Conservation (phyloP, 2,329 filamentous ascomycete species). For the Xylariaceae sp. region DNA sequence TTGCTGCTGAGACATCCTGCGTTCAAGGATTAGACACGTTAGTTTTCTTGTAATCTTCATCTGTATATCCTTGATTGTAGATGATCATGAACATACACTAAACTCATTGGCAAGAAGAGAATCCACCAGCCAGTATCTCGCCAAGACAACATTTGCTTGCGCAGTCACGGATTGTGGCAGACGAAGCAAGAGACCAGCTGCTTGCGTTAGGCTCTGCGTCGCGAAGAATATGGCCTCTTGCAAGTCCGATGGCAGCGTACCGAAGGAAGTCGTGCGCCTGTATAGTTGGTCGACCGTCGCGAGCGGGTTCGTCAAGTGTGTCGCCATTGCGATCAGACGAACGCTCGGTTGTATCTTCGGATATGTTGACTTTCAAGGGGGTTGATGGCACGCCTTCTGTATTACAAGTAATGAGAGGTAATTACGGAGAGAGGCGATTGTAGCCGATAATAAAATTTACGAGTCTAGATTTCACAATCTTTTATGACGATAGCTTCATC, state of each 20-base stretch:
- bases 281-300: conserved; percentile 69
- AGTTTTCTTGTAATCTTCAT: conserved; percentile 1
- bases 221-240: conserved; percentile 69
- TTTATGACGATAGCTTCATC: no score
- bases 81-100: conserved; percentile 44
- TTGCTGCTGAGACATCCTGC: conserved; percentile 76
- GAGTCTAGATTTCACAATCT: no score
- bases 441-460: no score
- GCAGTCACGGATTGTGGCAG: conserved; percentile 83
- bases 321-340: conserved; percentile 52
- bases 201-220: conserved; percentile 70
- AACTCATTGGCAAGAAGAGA: conserved; percentile 57
- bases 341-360: no score
- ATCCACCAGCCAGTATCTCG: conserved; percentile 70
- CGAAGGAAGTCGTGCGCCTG: conserved; percentile 45
- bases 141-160: conserved; percentile 77
- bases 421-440: no score
- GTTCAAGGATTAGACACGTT: conserved; percentile 2
- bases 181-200: conserved; percentile 74
- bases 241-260: conserved; percentile 61
- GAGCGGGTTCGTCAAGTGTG: conserved; percentile 67
- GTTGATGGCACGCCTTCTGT: background rate
- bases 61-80: no score
- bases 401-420: no score
- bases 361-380: background rate